phyloP scores from a whole-genome alignment of 768 basidiomycete species.

The Suillus subaureus region DNA sequence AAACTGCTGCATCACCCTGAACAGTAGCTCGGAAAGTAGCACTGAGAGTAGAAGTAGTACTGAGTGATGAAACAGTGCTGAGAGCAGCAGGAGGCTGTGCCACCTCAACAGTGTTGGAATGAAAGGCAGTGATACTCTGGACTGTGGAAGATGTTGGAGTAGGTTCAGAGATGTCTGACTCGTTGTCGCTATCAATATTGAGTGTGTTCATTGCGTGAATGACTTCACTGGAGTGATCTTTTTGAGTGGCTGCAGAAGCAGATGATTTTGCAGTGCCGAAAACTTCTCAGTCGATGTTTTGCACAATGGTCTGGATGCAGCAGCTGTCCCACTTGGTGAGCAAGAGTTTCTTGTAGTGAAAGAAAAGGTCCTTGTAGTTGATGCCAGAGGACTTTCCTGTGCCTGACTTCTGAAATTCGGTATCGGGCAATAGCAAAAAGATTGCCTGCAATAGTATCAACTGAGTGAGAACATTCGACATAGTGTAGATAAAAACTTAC shows the following conservation, averaged over 20 bases:
- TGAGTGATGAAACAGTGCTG: neutral
- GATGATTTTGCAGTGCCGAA: neutral
- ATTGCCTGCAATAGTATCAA: too few species aligned
- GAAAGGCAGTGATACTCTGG: neutral
- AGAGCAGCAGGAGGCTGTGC: neutral
- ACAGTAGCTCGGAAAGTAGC: neutral
- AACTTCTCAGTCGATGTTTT: slow-evolving; percentile 1
- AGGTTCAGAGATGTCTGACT: neutral
- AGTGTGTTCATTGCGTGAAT: neutral
- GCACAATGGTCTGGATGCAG: neutral
- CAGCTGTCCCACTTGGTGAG: neutral
- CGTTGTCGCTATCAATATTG: neutral
- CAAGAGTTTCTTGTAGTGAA: too few species aligned
- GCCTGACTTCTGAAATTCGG: too few species aligned
- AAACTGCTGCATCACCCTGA: neutral
- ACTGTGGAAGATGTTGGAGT: neutral
- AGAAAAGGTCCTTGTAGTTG: too few species aligned
- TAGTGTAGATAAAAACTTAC: too few species aligned
- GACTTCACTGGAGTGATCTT: neutral
- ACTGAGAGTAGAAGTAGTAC: neutral
- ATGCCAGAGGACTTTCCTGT: too few species aligned
- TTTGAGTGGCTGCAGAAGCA: neutral
- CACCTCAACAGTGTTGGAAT: neutral
- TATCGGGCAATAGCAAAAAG: too few species aligned
- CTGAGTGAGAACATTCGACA: too few species aligned